Evolutionary conservation across 148 eudicot species (phyloP).

Genomic region (Nepenthes gracilis): DNA sequence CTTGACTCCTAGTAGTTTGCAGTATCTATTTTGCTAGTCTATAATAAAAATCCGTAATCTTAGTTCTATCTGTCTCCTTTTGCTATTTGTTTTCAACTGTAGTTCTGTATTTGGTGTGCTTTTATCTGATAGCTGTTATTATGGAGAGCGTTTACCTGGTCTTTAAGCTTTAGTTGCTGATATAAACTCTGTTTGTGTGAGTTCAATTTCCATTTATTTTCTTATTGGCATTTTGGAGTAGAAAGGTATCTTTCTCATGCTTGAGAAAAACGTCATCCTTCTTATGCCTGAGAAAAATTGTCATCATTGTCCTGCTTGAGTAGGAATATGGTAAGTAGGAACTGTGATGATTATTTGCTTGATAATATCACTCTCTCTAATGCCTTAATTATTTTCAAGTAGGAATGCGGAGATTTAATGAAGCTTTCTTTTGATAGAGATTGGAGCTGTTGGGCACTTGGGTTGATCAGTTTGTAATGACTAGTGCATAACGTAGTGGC

Average conservation of each 20-base stretch:
- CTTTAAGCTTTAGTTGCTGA: neutral
- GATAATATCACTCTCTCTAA: neutral
- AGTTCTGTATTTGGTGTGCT: constrained; percentile 49
- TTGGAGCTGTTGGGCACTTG: constrained; percentile 34
- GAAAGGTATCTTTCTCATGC: neutral
- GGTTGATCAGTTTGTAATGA: constrained; percentile 73
- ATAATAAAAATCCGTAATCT: constrained; percentile 26
- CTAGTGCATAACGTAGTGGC: constrained; percentile 44
- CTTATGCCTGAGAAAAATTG: neutral
- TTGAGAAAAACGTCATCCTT: neutral
- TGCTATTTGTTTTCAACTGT: constrained; percentile 21
- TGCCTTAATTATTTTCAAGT: constrained; percentile 5
- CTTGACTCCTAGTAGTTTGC: constrained; percentile 56
- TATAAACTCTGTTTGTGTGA: neutral
- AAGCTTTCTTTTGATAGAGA: constrained; percentile 13
- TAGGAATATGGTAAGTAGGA: neutral
- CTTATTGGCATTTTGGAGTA: no score
- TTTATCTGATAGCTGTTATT: constrained; percentile 24
- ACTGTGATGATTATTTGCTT: neutral
- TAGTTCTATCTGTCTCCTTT: constrained; percentile 32
- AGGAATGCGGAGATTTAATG: constrained; percentile 20
- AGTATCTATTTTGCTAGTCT: constrained; percentile 27
- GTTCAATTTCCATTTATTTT: neutral
- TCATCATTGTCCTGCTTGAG: neutral
- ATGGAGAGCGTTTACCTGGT: constrained; percentile 12